phyloP scores from a whole-genome alignment of 2,329 filamentous ascomycete species.

The Myrmaecium sp. region DNA sequence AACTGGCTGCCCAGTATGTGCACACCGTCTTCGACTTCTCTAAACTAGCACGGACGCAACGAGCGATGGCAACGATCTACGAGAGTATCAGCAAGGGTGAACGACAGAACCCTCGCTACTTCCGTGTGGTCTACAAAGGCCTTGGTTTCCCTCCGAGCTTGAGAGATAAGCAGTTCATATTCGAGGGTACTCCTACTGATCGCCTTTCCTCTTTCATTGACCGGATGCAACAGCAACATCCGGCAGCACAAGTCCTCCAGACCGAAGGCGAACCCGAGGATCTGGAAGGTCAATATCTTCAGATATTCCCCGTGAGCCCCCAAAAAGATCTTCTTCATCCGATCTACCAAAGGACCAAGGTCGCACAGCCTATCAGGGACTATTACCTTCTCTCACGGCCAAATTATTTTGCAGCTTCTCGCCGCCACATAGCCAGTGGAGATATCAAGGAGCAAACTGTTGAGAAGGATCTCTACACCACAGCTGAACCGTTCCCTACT shows the following conservation, averaged over 20 bases:
- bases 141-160: slow-evolving; percentile 69
- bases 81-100: slow-evolving; percentile 75
- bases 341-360: slow-evolving; percentile 75
- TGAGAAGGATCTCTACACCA: slow-evolving; percentile 72
- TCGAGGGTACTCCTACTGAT: slow-evolving; percentile 66
- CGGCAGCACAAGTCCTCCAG: slow-evolving; percentile 64
- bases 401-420: slow-evolving; percentile 58
- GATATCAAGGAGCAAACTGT: slow-evolving; percentile 55
- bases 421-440: slow-evolving; percentile 50
- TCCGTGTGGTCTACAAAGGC: slow-evolving; percentile 77
- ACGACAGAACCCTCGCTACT: slow-evolving; percentile 66
- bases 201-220: slow-evolving; percentile 70
- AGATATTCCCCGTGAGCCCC: slow-evolving; percentile 63
- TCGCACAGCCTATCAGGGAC: slow-evolving; percentile 70
- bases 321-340: slow-evolving; percentile 70
- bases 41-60: slow-evolving; percentile 75
- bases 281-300: slow-evolving; percentile 77
- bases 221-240: slow-evolving; percentile 81
- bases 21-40: slow-evolving; percentile 76
- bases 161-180: slow-evolving; percentile 82
- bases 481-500: slow-evolving; percentile 75
- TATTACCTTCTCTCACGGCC: slow-evolving; percentile 67
- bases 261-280: slow-evolving; percentile 53
- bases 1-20: slow-evolving; percentile 85
- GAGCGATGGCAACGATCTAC: slow-evolving; percentile 83